These are phyloP conservation scores for Fusarium anguioides DNA, from an alignment of 2,329 filamentous ascomycete species.

Conservation along the genomic window DNA sequence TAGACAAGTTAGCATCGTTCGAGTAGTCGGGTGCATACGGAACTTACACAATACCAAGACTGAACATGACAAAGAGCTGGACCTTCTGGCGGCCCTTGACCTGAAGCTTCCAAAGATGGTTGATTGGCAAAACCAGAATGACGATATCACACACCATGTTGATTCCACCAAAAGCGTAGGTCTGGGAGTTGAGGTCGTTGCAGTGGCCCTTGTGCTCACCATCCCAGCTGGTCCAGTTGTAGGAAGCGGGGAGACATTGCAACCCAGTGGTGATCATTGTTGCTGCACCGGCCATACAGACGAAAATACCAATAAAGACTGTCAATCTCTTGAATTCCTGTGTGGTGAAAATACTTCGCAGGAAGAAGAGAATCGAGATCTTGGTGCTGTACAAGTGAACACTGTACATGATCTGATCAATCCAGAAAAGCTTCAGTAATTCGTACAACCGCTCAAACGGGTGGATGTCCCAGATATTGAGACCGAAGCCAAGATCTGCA, in stretches of 20 bases:
- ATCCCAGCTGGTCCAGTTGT: constrained; percentile 36
- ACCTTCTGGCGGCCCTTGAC: constrained; percentile 34
- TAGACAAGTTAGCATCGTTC: neutral
- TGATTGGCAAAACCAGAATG: constrained; percentile 28
- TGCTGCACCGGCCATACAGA: constrained; percentile 15
- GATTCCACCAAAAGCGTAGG: constrained; percentile 34
- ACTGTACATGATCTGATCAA: constrained; percentile 40
- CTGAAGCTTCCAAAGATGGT: constrained; percentile 26
- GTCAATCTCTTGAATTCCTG: constrained; percentile 20
- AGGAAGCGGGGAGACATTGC: constrained; percentile 33
- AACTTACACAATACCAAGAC: constrained; percentile 28
- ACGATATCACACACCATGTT: constrained; percentile 32
- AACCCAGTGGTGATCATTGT: constrained; percentile 30
- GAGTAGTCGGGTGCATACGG: accelerated
- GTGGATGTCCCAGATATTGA: constrained; percentile 32
- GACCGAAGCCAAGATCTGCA: constrained; percentile 33
- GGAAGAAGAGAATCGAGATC: constrained; percentile 34
- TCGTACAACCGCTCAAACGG: constrained; percentile 30
- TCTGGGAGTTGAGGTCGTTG: constrained; percentile 35
- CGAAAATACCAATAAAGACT: constrained; percentile 14
- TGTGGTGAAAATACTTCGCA: constrained; percentile 23
- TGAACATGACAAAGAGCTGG: constrained; percentile 36
- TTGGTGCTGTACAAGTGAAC: constrained; percentile 38
- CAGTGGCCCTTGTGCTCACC: constrained; percentile 24
- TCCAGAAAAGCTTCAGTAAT: constrained; percentile 34